Evolutionary conservation across 108 stramenopile species (phyloP), one percentile per base, ranked within the genome.

Genomic region (Nitzschia putrida): DNA sequence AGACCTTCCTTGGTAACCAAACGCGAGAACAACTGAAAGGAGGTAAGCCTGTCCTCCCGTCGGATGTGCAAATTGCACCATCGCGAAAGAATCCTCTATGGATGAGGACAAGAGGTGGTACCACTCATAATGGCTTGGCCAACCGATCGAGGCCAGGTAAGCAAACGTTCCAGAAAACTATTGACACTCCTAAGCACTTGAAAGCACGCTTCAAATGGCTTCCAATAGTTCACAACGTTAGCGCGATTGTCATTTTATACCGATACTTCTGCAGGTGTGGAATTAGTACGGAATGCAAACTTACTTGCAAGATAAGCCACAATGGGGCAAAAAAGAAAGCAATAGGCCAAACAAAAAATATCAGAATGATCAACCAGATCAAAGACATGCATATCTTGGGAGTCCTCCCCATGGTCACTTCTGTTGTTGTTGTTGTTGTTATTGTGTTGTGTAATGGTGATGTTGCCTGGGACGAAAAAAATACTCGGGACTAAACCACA

Each of bases 21-120:
- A 18, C 68, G 22, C 22, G 50, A 38, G 41, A 93, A 72, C 70
- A 87, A 85, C 69, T 92, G 84, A 20, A 43, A 24, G 23, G 83
- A 87, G 34, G 79, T 69, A 53, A 89, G 22, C 61, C 90, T 64
- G n/a, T 87, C 65, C 59, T 81, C 84, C 14, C 66, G 67, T n/a
- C 78, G 60, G 24, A 88, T 67, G 70, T 95, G 93, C 47, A 89
- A 70, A 57, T 84, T 89, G n/a, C n/a, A n/a, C n/a, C n/a, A n/a
- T n/a, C n/a, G n/a, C n/a, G n/a, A n/a, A n/a, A n/a, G n/a, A 25
- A 37, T 58, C 29, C 24, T 29, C 7, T 11, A 21, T 23, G 77
- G 77, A 18, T 59, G 38, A 49, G 77, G 77, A 39, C 73, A 82
- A 40, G 60, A 34, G 1, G 29, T 21, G 12, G 53, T 44, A 41